phyloP scores from a whole-genome alignment of 768 basidiomycete species.

The Boletus fagicola region DNA sequence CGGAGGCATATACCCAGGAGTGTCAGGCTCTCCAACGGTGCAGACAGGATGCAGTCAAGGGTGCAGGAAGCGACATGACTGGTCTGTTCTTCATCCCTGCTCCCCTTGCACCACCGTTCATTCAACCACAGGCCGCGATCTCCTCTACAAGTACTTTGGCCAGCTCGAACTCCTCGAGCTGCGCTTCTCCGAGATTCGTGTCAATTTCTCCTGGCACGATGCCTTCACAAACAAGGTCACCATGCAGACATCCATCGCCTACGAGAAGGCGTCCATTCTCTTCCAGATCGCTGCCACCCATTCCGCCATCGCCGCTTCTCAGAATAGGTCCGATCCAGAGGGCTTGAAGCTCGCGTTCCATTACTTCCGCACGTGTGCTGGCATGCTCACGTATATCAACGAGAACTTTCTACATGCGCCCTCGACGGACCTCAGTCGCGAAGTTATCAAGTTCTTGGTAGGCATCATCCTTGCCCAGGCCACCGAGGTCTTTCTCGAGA shows the following conservation, averaged over 20 bases:
- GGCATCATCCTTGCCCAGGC: constrained; percentile 90
- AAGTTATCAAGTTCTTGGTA: constrained; percentile 91
- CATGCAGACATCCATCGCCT: constrained; percentile 94
- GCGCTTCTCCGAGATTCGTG: constrained; percentile 93
- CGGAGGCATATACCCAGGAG: constrained; percentile 84
- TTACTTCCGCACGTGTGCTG: constrained; percentile 85
- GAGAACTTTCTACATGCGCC: constrained; percentile 99
- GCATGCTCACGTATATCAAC: constrained; percentile 98
- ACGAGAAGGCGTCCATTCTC: constrained; percentile 96
- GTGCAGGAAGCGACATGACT: constrained; percentile 95
- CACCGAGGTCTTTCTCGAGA: constrained; percentile 95
- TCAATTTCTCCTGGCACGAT: constrained; percentile 96
- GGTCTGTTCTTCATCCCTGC: constrained; percentile 45
- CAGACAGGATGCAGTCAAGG: constrained; percentile 93
- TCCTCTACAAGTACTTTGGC: constrained; percentile 99
- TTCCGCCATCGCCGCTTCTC: constrained; percentile 83
- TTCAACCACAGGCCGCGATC: constrained; percentile 65
- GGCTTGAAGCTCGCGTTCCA: constrained; percentile 92
- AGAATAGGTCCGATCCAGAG: constrained; percentile 85
- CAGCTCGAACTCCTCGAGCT: constrained; percentile 97
- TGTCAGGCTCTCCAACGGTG: constrained; percentile 83
- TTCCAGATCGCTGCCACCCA: constrained; percentile 96
- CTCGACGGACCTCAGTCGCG: constrained; percentile 88
- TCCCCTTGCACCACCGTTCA: background rate
- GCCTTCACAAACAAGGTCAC: constrained; percentile 94